These are phyloP conservation scores for Rhododendron ovatum DNA, from an alignment of 148 eudicot species.

Conservation along the genomic window DNA sequence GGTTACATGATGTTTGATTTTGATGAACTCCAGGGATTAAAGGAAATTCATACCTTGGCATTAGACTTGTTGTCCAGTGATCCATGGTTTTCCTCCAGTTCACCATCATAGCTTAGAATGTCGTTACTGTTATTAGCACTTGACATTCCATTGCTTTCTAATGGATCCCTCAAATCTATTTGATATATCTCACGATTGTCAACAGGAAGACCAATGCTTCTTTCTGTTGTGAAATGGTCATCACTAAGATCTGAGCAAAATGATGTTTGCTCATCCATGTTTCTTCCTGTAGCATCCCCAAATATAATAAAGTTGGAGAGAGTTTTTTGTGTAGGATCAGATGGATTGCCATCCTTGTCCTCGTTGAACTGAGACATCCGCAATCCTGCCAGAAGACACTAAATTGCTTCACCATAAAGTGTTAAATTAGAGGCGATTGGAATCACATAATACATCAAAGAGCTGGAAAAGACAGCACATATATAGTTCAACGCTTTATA, in stretches of 20 bases:
- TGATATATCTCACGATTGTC: conserved; percentile 21
- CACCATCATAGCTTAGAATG: conserved; percentile 16
- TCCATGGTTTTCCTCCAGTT: conserved; percentile 5
- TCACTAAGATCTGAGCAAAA: conserved; percentile 29
- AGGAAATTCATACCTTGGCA: conserved; percentile 15
- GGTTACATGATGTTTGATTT: background rate
- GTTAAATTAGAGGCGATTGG: background rate
- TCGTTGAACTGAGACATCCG: conserved; percentile 85
- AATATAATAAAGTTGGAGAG: conserved; percentile 58
- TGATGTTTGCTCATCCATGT: conserved; percentile 18
- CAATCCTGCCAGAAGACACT: conserved; percentile 49
- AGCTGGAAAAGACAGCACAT: background rate
- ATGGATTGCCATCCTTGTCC: conserved; percentile 42
- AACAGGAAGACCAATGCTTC: conserved; percentile 20
- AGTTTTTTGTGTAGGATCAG: conserved; percentile 83
- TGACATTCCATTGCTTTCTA: conserved; percentile 27
- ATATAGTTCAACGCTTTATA: background rate
- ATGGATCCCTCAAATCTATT: conserved; percentile 21
- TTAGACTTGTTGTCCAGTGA: conserved; percentile 2
- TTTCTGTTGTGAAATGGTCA: conserved; percentile 11
- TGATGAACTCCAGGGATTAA: background rate
- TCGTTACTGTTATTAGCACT: conserved; percentile 26
- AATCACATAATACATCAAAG: background rate
- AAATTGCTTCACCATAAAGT: background rate
- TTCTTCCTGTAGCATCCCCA: conserved; percentile 34